Evolutionary conservation across 2,329 filamentous ascomycete genomes (phyloP).

Genomic region (Thermochaetoides dissita): DNA sequence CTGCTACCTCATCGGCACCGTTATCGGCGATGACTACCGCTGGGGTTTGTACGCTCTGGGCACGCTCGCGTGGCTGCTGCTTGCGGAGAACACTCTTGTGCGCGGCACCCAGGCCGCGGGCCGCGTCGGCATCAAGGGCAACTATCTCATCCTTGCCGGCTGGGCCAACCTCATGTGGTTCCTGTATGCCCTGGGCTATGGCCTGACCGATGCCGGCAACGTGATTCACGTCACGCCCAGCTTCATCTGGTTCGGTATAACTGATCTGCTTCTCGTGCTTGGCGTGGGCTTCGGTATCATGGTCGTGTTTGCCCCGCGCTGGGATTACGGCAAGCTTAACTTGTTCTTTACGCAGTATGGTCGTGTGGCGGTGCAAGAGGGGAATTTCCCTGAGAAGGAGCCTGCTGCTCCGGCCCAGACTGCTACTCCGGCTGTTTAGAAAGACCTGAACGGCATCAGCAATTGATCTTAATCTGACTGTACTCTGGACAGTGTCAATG

Average conservation of each 20-base stretch:
- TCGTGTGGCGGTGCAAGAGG: conserved; percentile 27
- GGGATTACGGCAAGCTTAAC: conserved; percentile 39
- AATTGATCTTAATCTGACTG: too few relatives aligned
- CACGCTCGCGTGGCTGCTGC: conserved; percentile 30
- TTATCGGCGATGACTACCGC: conserved; percentile 36
- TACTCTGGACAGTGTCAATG: too few relatives aligned
- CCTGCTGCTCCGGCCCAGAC: too few relatives aligned
- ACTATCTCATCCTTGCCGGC: conserved; percentile 32
- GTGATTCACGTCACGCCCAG: conserved; percentile 29
- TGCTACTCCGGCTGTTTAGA: too few relatives aligned
- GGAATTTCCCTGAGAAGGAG: conserved; percentile 34
- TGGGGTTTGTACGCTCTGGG: conserved; percentile 45
- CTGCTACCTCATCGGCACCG: conserved; percentile 34
- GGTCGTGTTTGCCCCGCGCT: conserved; percentile 29
- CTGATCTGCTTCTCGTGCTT: conserved; percentile 36
- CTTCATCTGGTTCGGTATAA: conserved; percentile 39
- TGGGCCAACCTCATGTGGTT: conserved; percentile 39
- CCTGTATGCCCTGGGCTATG: conserved; percentile 40
- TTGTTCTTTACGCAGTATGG: conserved; percentile 42
- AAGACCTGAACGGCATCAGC: too few relatives aligned
- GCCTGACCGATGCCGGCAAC: conserved; percentile 38
- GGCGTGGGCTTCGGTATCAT: conserved; percentile 29
- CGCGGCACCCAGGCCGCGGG: conserved; percentile 25
- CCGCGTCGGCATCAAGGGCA: conserved; percentile 27
- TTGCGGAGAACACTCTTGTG: conserved; percentile 30